These are phyloP conservation scores for Rhodotorula sp. DNA, from an alignment of 1,284 basidiomycete species.

Conservation along the genomic window DNA sequence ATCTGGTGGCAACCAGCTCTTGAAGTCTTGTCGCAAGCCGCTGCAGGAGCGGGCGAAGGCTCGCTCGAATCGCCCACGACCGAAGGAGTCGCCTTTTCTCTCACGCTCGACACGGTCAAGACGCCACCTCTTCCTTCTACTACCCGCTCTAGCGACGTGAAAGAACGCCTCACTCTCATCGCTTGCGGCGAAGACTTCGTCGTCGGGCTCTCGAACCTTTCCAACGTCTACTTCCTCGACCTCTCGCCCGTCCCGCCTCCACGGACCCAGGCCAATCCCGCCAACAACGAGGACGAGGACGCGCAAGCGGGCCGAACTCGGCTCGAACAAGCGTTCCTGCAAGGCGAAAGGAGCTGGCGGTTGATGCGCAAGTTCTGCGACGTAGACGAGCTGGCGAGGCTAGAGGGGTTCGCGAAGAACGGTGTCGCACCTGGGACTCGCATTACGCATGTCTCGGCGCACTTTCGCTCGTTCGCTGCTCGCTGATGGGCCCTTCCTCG, in stretches of 20 bases:
- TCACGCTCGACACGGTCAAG: constrained; percentile 25
- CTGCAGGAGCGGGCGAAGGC: constrained; percentile 10
- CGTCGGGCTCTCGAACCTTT: constrained; percentile 30
- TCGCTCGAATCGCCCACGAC: not conserved
- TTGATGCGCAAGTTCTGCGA: constrained; percentile 38
- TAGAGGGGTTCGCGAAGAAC: not conserved
- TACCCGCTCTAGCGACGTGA: not conserved
- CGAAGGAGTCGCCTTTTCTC: constrained; percentile 27
- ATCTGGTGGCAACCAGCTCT: constrained; percentile 37
- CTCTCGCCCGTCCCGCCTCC: constrained; percentile 28
- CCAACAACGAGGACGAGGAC: constrained; percentile 10
- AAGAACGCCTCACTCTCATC: constrained; percentile 31
- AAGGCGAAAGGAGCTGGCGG: constrained; percentile 30
- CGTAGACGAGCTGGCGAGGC: not conserved
- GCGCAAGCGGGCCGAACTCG: not conserved
- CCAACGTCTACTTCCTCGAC: constrained; percentile 37
- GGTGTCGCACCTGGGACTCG: not conserved
- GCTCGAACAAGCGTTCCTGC: constrained; percentile 23
- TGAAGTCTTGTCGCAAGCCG: not conserved
- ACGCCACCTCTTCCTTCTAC: constrained; percentile 19
- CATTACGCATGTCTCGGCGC: constrained; percentile 42
- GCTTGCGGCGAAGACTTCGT: constrained; percentile 42
- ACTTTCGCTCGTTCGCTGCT: constrained; percentile 41
- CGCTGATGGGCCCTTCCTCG: not conserved
- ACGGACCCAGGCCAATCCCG: not conserved